Evolutionary conservation across 768 basidiomycete genomes (phyloP).

Genomic region (Hydnomerulius pinastri): DNA sequence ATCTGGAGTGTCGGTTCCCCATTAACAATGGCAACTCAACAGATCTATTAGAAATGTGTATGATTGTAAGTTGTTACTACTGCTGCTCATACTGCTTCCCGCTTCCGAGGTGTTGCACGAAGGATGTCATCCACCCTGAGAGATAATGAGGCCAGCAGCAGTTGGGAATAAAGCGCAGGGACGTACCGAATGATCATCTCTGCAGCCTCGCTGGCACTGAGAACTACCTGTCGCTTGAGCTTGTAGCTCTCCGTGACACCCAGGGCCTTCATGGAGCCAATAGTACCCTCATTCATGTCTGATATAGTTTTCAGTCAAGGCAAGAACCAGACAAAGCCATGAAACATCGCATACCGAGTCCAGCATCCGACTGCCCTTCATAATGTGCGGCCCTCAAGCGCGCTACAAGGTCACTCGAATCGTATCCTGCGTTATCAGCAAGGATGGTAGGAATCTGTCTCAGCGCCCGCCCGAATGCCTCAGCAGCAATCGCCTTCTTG

Average conservation of each 20-base stretch:
- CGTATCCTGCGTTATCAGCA: conserved; percentile 97
- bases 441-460: conserved; percentile 95
- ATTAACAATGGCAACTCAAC: neutral
- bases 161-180: neutral
- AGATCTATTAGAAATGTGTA: conserved; percentile 4
- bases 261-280: conserved; percentile 85
- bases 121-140: conserved; percentile 89
- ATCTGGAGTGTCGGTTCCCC: too few species aligned
- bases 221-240: conserved; percentile 91
- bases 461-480: conserved; percentile 86
- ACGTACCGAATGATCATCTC: conserved; percentile 96
- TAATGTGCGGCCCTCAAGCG: conserved; percentile 91
- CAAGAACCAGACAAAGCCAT: neutral
- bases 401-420: conserved; percentile 94
- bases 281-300: conserved; percentile 88
- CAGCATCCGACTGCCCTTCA: conserved; percentile 83
- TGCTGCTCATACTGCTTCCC: conserved; percentile 66
- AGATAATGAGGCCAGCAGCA: conserved; percentile 4
- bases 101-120: conserved; percentile 78
- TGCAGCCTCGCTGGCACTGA: conserved; percentile 93
- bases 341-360: conserved; percentile 65
- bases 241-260: conserved; percentile 98
- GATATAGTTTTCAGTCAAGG: conserved; percentile 4
- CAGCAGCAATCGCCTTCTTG: conserved; percentile 94
- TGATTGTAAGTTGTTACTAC: neutral